A percentile compares a stretch with the other conserved stretches of the same genome.
These are phyloP conservation scores for Fagus crenata DNA, from an alignment of 306 rosid species.

Conservation along the genomic window DNA sequence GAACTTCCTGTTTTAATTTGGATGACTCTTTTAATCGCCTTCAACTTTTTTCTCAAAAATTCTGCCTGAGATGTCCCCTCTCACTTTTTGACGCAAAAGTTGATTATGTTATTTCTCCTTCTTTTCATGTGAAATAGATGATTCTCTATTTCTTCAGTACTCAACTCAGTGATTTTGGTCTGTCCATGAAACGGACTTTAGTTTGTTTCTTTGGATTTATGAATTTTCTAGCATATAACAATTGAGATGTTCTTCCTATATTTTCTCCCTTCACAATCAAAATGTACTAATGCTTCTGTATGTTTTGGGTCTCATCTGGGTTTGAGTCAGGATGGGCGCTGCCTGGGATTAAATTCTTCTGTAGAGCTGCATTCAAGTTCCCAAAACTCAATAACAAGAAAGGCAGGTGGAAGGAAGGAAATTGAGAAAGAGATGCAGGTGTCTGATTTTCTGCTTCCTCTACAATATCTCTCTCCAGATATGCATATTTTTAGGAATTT, in stretches of 20 bases:
- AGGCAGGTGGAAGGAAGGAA: slow-evolving; percentile 90
- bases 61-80: slow-evolving; percentile 1
- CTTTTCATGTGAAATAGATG: neutral
- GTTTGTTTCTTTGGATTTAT: neutral
- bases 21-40: neutral
- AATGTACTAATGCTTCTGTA: slow-evolving; percentile 1
- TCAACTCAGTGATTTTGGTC: neutral
- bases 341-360: slow-evolving; percentile 67
- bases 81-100: neutral
- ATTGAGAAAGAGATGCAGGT: slow-evolving; percentile 85
- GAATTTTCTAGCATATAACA: no score
- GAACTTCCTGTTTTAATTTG: neutral
- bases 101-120: neutral
- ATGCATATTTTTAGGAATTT: slow-evolving; percentile 25
- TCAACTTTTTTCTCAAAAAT: neutral
- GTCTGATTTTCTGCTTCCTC: slow-evolving; percentile 26
- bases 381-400: slow-evolving; percentile 77
- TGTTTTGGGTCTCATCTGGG: slow-evolving; percentile 28
- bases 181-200: neutral
- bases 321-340: slow-evolving; percentile 57
- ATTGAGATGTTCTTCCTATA: no score
- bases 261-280: neutral
- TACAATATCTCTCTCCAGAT: slow-evolving; percentile 20
- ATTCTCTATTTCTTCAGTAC: neutral
- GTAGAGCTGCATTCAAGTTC: slow-evolving; percentile 48